Evolutionary conservation across 75 land plant genomes (phyloP).

Genomic region (Pinus albicaulis): DNA sequence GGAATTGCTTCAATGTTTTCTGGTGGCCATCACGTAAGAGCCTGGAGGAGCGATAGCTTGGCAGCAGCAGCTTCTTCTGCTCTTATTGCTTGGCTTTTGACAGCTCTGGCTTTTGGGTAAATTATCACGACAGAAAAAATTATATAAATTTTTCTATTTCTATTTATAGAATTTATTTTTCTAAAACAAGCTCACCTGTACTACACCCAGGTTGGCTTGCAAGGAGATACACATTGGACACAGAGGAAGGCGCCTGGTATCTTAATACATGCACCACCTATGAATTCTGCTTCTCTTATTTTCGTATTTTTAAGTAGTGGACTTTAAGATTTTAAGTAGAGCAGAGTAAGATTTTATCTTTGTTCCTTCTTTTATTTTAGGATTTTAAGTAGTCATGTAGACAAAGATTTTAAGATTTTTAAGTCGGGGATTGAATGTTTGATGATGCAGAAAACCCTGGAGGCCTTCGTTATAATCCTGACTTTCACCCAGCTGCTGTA

Average conservation of each 20-base stretch:
- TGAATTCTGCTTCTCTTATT: background rate
- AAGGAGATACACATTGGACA: slow-evolving; percentile 67
- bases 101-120: slow-evolving; percentile 77
- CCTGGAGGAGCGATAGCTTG: slow-evolving; percentile 74
- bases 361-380: background rate
- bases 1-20: slow-evolving; percentile 61
- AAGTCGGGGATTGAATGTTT: background rate
- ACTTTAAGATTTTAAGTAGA: no score
- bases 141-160: background rate
- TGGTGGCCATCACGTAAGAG: slow-evolving; percentile 62
- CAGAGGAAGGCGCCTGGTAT: slow-evolving; percentile 65
- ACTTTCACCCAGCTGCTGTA: slow-evolving; percentile 64
- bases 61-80: slow-evolving; percentile 64
- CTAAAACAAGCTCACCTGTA: background rate
- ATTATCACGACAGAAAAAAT: background rate
- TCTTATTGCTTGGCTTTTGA: slow-evolving; percentile 76
- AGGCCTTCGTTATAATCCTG: slow-evolving; percentile 65
- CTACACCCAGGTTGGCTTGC: slow-evolving; percentile 55
- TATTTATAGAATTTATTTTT: no score
- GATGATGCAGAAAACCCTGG: slow-evolving; percentile 58
- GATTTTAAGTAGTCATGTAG: background rate
- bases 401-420: no score
- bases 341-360: no score
- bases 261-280: background rate
- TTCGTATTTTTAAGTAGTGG: background rate